Conservation (phyloP, 2,329 filamentous ascomycete genomes). For the Aspergillus glaucus region DNA sequence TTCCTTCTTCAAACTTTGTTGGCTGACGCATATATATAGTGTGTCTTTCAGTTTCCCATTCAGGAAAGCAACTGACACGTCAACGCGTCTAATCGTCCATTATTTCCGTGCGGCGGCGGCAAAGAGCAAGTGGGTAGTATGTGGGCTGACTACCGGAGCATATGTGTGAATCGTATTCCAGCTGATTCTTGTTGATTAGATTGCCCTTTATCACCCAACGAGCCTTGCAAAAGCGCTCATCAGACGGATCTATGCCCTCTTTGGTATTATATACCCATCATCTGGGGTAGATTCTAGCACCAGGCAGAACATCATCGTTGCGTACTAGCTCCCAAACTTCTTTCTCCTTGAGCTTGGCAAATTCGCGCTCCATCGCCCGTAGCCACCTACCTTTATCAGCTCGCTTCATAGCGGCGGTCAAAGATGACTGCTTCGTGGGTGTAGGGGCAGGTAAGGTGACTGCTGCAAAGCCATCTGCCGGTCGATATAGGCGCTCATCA, state of each 20-base stretch:
- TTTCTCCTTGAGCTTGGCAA: background rate
- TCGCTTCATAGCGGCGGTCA: background rate
- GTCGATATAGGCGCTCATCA: background rate
- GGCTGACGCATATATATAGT: background rate
- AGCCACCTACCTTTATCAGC: background rate
- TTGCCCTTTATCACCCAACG: no score
- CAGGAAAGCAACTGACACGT: no score
- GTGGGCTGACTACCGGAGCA: no score
- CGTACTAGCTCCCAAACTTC: background rate
- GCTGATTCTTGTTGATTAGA: no score
- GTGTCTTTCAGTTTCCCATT: slow-evolving; percentile 1
- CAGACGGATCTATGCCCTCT: background rate
- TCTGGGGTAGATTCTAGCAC: background rate
- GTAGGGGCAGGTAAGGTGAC: background rate
- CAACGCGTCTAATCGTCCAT: no score
- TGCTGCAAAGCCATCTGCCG: background rate
- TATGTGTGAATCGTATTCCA: no score
- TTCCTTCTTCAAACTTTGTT: background rate
- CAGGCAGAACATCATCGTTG: background rate
- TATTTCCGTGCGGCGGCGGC: no score
- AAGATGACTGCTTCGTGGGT: background rate
- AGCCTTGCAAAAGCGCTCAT: background rate
- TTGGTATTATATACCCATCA: background rate
- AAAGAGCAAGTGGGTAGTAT: no score
- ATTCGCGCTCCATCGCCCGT: background rate